These are phyloP conservation scores for Pythium dissimile DNA, from an alignment of 352 stramenopile genomes.

Conservation along the genomic window DNA sequence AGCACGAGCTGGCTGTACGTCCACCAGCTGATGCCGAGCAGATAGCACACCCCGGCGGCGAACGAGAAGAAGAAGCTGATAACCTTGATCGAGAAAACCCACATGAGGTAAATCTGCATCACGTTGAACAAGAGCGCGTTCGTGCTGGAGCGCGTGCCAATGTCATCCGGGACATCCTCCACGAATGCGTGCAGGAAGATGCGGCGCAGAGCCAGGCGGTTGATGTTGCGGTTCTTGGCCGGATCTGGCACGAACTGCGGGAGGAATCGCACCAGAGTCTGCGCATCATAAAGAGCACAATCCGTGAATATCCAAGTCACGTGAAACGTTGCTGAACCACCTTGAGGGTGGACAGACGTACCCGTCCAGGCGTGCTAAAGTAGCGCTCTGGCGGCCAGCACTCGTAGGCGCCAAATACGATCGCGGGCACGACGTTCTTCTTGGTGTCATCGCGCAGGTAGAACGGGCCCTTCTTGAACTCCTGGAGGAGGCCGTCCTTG, in stretches of 20 bases:
- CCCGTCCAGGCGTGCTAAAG: constrained; percentile 68
- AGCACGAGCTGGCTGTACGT: constrained; percentile 58
- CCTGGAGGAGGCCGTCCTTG: constrained; percentile 76
- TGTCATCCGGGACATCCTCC: constrained; percentile 66
- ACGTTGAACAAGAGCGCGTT: constrained; percentile 67
- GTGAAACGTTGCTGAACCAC: too few species aligned
- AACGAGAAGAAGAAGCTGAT: constrained; percentile 37
- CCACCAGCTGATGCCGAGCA: constrained; percentile 56
- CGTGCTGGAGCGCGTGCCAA: constrained; percentile 42
- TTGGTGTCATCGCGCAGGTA: constrained; percentile 81
- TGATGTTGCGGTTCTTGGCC: constrained; percentile 73
- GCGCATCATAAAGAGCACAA: too few species aligned
- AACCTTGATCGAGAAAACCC: constrained; percentile 67
- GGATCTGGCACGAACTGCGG: constrained; percentile 66
- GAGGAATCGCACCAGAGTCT: constrained; percentile 73
- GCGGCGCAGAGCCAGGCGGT: constrained; percentile 72
- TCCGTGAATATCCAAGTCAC: too few species aligned
- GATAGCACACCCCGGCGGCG: constrained; percentile 37
- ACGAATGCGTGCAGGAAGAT: constrained; percentile 75
- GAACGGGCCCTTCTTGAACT: constrained; percentile 88
- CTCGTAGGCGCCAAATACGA: constrained; percentile 82
- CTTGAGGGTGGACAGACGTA: constrained; percentile 15
- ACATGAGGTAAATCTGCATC: constrained; percentile 61
- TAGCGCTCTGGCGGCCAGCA: constrained; percentile 73
- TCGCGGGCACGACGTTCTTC: constrained; percentile 72